Evolutionary conservation across 192 early-diverging fungal species (phyloP), one percentile per base, ranked within the genome.

Genomic region (Chytriomyces confervae): DNA sequence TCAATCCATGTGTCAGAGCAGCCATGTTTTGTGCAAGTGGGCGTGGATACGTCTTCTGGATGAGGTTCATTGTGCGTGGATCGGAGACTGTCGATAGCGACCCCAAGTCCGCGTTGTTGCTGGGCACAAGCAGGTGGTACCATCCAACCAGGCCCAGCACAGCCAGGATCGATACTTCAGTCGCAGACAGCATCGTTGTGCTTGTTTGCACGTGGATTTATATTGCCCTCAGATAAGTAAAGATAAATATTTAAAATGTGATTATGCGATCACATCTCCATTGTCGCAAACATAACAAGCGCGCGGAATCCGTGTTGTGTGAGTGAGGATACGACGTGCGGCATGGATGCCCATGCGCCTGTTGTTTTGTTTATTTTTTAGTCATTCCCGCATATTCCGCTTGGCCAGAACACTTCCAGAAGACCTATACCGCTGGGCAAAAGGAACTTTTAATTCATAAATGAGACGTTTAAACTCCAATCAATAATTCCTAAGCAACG

Each of bases 191-290:
- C 13, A 57, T 57, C 53, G 53, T 20, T 57, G 0, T 36, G 29
- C 2, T 36, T 36, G 29, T 2, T 36, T 36, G 29, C 29, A 36
- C 29, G 29, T 36, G 29, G 29, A 36, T 36, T 36, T 36, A 36
- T 36, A 36, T 77, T 75, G 6, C 67, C 69, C 9, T 75, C 67
- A 7, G 69, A 67, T 6, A 67, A 50, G 61, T 77, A 77, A 29
- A 46, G 76, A 7, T 44, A n/a, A n/a, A n/a, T n/a, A n/a, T n/a
- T n/a, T 50, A 8, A 77, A 7, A 77, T 23, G 9, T 18, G n/a
- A 9, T 77, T 71, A 47, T 69, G 50, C 72, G 48, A 8, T n/a
- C 76, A n/a, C n/a, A n/a, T n/a, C n/a, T n/a, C n/a, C n/a, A n/a
- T n/a, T n/a, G n/a, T n/a, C n/a, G n/a, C n/a, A n/a, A n/a, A n/a